phyloP scores from a whole-genome alignment of 257 asterid species.

The Jaltomata sinuosa region DNA sequence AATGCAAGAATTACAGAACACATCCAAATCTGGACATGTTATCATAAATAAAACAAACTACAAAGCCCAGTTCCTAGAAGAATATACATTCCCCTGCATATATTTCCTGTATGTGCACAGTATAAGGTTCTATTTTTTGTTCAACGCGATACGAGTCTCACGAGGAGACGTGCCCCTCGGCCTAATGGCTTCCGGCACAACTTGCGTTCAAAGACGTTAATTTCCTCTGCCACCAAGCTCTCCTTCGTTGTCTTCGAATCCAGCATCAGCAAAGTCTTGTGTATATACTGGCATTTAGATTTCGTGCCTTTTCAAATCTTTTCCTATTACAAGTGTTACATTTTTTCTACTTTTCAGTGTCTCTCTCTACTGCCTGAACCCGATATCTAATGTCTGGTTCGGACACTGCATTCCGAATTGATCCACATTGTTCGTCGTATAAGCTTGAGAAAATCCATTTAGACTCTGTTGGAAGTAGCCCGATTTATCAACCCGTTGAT shows the following conservation, averaged over 20 bases:
- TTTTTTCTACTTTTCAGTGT: not conserved
- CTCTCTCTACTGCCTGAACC: constrained; percentile 50
- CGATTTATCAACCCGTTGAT: constrained; percentile 23
- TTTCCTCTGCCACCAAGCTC: not conserved
- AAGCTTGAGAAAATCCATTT: constrained; percentile 17
- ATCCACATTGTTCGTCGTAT: constrained; percentile 18
- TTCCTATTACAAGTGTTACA: not conserved
- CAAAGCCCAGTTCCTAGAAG: not conserved
- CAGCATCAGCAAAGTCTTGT: not conserved
- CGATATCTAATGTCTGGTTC: constrained; percentile 24
- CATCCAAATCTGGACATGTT: not conserved
- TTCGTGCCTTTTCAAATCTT: too few species aligned
- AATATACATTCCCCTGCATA: not conserved
- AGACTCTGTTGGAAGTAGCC: constrained; percentile 12
- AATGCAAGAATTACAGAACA: not conserved
- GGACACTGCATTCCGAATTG: constrained; percentile 46
- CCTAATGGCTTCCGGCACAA: not conserved
- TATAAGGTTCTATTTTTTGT: not conserved
- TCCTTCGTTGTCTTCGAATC: not conserved
- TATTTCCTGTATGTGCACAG: not conserved
- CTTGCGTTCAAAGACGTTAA: not conserved
- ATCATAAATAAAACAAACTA: not conserved
- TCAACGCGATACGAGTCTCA: too few species aligned
- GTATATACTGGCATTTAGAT: constrained; percentile 18
- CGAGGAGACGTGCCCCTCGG: not conserved